Base-by-base conservation (phyloP, 768 basidiomycete genomes). In the Pulveroboletus ravenelii region DNA sequence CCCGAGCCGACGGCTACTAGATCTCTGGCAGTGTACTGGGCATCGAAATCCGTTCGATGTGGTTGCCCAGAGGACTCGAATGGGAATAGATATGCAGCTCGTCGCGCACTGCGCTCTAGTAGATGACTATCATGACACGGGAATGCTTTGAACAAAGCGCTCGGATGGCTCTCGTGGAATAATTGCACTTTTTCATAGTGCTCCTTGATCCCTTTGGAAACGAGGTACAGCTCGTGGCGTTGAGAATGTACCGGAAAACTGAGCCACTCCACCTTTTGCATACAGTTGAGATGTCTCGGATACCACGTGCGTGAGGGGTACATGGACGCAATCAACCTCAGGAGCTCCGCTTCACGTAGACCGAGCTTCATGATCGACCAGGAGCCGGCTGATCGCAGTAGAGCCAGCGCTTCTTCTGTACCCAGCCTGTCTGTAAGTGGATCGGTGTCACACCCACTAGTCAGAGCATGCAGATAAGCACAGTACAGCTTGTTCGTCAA, bases 391-490 rank as follows among this genome's bases (percentile, higher is more conserved):
- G 73, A 75, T 5, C 49, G 53, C 40, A 80, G 58, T 34, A 71
- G 58, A 17, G 62, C 53, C 6, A 78, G 56, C 0, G 77, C 77
- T 41, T 78, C 69, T 32, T 75, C 69, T 3, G 69, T 70, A 12
- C 78, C 79, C 0, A 71, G 73, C n/a, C 70, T 70, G 14, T 56
- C 53, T 0, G 72, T 75, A 23, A 79, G 63, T 0, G 76, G 75
- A 54, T 79, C 78, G 2, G 63, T 59, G 9, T 73, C 60, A 31
- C 66, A 67, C 23, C 72, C 46, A 12, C 71, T 30, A 10, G 71
- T 78, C 14, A 75, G 47, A 9, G 74, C 72, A 37, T 80, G 78
- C 6, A 80, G 60, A 47, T 76, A 74, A 2, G 70, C 64, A 42
- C 60, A 63, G 48, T 66, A 75, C 10, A 77, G 59, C 36, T 54